Evolutionary conservation across 192 early-diverging fungal genomes (phyloP), one percentile per base, ranked within the genome.

Genomic region (Phlyctochytrium bullatum): DNA sequence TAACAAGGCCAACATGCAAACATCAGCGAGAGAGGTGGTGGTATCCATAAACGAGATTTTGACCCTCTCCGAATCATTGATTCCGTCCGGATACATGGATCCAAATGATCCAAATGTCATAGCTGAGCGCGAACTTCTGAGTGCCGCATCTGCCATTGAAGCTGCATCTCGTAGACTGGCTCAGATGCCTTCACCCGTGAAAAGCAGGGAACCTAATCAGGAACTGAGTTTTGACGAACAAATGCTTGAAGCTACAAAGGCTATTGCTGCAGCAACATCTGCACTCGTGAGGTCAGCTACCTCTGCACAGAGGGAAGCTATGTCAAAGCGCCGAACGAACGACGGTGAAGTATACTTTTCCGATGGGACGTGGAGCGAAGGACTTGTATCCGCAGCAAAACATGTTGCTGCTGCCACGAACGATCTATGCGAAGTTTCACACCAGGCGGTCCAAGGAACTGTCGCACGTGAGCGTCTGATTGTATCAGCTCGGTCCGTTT

Each of bases 281-380:
- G 79, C 73, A 3, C 64, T 87, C 25, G 74, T 87, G n/a, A 69
- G 76, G 27, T 80, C 80, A 17, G 85, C 84, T 4, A 84, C 85
- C 2, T 65, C 60, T 4, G 80, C 78, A 0, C 84, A 87, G 64
- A 72, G 84, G 30, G 85, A 86, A 52, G 51, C 84, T 33, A 72
- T 82, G 10, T 36, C 63, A 36, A 61, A 63, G 68, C 60, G 61
- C 0, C 70, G 51, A 57, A 27, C 25, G 40, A 31, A 34, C 10
- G 68, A 56, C 23, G 34, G 54, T 24, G 52, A 65, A 29, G 60
- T 74, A 68, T 86, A 86, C 71, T 83, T 78, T 52, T 72, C 67
- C 17, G 83, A 86, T 61, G 84, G 84, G 3, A 86, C 84, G n/a
- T 86, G 83, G 83, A 81, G 65, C 50, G 81, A 86, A 10, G 84